A percentile compares a stretch with the other conserved stretches of the same genome.
Evolutionary conservation across 2,329 filamentous ascomycete genomes (phyloP).

Genomic region (Trichoderma arundinaceum): DNA sequence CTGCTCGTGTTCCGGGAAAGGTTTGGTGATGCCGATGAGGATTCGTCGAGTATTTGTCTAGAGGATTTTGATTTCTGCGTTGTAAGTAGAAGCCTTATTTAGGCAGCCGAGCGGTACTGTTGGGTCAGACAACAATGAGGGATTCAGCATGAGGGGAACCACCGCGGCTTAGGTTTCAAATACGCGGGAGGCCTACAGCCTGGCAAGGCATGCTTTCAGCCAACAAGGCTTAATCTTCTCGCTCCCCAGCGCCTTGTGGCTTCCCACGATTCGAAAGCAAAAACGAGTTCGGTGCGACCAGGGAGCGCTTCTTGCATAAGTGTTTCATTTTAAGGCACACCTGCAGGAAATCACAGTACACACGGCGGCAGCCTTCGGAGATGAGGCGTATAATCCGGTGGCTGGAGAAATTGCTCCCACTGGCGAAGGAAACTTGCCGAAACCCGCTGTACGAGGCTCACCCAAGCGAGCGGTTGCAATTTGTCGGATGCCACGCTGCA

Average conservation of each 20-base stretch:
- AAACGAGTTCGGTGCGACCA: not conserved
- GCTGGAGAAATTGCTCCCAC: no score
- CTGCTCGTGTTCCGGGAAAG: not conserved
- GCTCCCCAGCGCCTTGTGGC: not conserved
- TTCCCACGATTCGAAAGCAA: not conserved
- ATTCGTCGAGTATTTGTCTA: no score
- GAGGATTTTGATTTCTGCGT: no score
- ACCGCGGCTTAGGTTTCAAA: slow-evolving; percentile 10
- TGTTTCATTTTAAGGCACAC: not conserved
- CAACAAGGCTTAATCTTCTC: slow-evolving; percentile 7
- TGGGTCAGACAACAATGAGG: not conserved
- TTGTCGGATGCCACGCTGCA: not conserved
- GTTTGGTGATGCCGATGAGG: not conserved
- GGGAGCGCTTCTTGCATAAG: not conserved
- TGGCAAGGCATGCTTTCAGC: slow-evolving; percentile 1
- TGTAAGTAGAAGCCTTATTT: no score
- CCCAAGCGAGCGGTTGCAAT: not conserved
- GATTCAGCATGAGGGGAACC: not conserved
- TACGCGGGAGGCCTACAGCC: slow-evolving; percentile 17
- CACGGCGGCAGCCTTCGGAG: no score
- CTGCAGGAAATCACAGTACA: no score
- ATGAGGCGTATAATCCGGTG: no score
- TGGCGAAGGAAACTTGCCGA: no score
- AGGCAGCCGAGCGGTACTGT: no score
- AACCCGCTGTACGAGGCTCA: no score